A percentile compares a stretch with the other conserved stretches of the same genome.
These are phyloP conservation scores for Mercurialis annua DNA, from an alignment of 345 rosid genomes.

Conservation along the genomic window DNA sequence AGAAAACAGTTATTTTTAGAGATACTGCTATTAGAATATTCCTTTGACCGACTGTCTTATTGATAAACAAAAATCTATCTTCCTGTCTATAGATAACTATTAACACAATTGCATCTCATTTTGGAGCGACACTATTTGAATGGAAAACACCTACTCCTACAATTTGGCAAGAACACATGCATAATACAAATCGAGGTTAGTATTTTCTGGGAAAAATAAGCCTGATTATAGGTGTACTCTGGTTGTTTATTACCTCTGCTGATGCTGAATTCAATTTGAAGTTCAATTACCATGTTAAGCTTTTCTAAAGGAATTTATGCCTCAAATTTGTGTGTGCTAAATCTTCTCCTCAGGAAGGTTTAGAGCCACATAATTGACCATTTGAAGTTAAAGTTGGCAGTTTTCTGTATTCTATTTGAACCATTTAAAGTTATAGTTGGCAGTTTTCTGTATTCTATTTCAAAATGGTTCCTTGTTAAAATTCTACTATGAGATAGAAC, in stretches of 20 bases:
- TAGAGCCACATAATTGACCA: not conserved
- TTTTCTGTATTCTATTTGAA: not conserved
- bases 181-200: slow-evolving; percentile 63
- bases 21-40: not conserved
- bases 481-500: not conserved
- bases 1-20: not conserved
- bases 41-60: not conserved
- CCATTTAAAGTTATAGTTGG: no score
- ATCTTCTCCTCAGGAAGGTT: not conserved
- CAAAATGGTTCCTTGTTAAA: not conserved
- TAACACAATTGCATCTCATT: slow-evolving; percentile 60
- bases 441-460: not conserved
- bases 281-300: not conserved
- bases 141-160: slow-evolving; percentile 97
- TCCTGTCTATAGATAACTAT: slow-evolving; percentile 53
- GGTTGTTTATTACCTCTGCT: not conserved
- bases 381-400: not conserved
- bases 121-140: slow-evolving; percentile 71
- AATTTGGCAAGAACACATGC: slow-evolving; percentile 81
- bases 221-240: not conserved
- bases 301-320: not conserved
- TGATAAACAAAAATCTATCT: slow-evolving; percentile 2
- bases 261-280: not conserved
- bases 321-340: not conserved
- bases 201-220: slow-evolving; percentile 4